Evolutionary conservation across 768 basidiomycete species (phyloP).

Genomic region (Russula lepida): DNA sequence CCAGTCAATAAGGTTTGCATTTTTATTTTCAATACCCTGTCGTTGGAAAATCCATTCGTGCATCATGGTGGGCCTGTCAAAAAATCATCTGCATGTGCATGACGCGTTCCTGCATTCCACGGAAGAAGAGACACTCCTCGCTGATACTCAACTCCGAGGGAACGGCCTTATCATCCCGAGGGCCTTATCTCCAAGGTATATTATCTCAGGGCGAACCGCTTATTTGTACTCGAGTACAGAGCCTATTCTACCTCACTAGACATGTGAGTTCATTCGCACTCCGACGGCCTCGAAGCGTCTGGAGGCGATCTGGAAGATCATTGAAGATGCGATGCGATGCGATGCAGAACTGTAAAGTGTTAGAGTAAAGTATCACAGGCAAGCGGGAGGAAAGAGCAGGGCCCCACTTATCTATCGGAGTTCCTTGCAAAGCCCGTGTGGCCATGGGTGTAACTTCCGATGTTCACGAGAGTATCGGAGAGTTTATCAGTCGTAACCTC

Average conservation of each 20-base stretch:
- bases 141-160: background rate
- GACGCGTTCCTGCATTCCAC: background rate
- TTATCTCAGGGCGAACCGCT: background rate
- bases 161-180: background rate
- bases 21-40: background rate
- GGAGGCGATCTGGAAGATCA: background rate
- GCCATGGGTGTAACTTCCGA: background rate
- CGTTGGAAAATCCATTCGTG: background rate
- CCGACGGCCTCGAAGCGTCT: background rate
- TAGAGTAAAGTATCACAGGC: background rate
- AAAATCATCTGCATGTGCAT: background rate
- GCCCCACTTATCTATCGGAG: no score
- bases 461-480: background rate
- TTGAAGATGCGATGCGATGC: background rate
- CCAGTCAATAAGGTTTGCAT: constrained; percentile 1
- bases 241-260: background rate
- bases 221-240: background rate
- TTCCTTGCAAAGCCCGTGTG: background rate
- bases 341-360: no score
- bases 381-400: background rate
- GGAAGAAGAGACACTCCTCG: background rate
- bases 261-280: background rate
- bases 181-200: background rate
- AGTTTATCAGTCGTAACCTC: background rate
- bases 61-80: constrained; percentile 2